phyloP scores from a whole-genome alignment of 2,329 filamentous ascomycete genomes.

The Sphaceloma murrayae region DNA sequence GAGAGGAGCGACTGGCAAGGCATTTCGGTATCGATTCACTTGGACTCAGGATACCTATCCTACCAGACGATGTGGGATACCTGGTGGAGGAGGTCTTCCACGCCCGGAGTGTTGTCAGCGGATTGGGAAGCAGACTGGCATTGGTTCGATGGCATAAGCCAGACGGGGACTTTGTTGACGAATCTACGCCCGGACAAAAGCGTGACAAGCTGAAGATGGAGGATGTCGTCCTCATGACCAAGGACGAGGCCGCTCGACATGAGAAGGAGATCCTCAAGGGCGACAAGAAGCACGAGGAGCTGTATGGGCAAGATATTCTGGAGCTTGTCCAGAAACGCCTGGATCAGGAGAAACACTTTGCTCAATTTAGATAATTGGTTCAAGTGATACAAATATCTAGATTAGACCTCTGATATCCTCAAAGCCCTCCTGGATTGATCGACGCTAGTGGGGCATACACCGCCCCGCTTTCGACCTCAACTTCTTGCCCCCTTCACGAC shows the following conservation, averaged over 20 bases:
- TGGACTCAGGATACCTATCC: conserved; percentile 72
- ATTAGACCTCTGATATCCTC: too few species aligned
- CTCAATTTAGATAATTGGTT: neutral
- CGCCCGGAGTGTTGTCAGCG: conserved; percentile 73
- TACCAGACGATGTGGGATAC: conserved; percentile 72
- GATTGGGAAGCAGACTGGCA: conserved; percentile 66
- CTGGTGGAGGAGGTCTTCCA: conserved; percentile 81
- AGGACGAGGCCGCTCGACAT: conserved; percentile 74
- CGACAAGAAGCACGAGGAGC: conserved; percentile 54
- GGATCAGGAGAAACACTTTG: conserved; percentile 48
- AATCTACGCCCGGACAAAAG: conserved; percentile 64
- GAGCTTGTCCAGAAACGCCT: conserved; percentile 57
- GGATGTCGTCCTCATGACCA: conserved; percentile 84
- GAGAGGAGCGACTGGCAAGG: conserved; percentile 66
- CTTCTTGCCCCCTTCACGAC: too few species aligned
- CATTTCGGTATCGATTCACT: conserved; percentile 45
- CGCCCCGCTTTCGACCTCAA: too few species aligned
- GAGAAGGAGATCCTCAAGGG: conserved; percentile 69
- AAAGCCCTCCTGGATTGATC: too few species aligned
- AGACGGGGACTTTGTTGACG: conserved; percentile 51
- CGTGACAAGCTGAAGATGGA: conserved; percentile 57
- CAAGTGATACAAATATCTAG: too few species aligned
- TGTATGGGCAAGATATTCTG: conserved; percentile 64
- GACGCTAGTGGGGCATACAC: too few species aligned
- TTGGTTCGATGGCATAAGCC: conserved; percentile 74